Conservation (phyloP, 768 basidiomycete genomes). For the Leccinellum luteum region DNA sequence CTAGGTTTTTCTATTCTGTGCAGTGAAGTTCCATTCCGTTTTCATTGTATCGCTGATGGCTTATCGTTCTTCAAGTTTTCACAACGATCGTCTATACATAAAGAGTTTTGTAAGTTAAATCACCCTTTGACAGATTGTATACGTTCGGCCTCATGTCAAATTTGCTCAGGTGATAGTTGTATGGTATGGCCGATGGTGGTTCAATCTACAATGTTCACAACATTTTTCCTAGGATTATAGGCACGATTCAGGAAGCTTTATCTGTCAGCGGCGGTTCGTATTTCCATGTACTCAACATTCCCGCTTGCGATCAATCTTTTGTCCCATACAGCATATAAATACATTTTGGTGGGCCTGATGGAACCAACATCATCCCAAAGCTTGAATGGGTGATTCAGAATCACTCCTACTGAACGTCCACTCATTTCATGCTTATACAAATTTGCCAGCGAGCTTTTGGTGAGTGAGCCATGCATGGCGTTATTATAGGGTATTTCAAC, state of each 20-base stretch:
- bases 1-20: not conserved
- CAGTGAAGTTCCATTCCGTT: not conserved
- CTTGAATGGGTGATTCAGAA: not conserved
- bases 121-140: too few relatives aligned
- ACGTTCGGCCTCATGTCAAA: too few relatives aligned
- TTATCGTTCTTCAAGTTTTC: not conserved
- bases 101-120: not conserved
- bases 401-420: not conserved
- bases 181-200: not conserved
- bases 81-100: not conserved
- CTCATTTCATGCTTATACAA: not conserved
- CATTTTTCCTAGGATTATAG: not conserved
- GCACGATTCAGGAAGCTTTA: not conserved
- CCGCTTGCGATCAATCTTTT: too few relatives aligned
- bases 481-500: not conserved
- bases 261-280: not conserved
- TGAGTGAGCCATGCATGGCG: not conserved
- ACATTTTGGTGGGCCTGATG: not conserved
- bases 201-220: not conserved
- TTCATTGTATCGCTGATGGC: not conserved
- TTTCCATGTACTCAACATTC: not conserved
- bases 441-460: not conserved
- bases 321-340: not conserved
- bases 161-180: not conserved
- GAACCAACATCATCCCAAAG: not conserved